Percentiles rank a stretch among this genome's conserved stretches.
Evolutionary conservation across 2,329 filamentous ascomycete genomes (phyloP).

Genomic region (Sarocladiaceae sp.): DNA sequence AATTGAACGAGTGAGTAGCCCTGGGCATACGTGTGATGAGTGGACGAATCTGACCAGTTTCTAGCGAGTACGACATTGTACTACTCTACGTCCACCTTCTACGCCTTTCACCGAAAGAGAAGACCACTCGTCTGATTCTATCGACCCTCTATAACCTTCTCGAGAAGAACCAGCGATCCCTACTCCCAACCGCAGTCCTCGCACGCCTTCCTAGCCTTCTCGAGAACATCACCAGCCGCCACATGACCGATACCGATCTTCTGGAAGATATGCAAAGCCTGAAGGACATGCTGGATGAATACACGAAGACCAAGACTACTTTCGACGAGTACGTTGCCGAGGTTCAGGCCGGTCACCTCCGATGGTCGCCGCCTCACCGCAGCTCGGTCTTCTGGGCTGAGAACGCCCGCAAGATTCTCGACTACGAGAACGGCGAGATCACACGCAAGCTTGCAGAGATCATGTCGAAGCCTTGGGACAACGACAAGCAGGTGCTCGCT

Average conservation of each 20-base stretch:
- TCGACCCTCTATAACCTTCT: slow-evolving; percentile 89
- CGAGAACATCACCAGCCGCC: slow-evolving; percentile 57
- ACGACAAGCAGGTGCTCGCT: slow-evolving; percentile 82
- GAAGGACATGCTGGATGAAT: slow-evolving; percentile 61
- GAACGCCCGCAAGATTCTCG: slow-evolving; percentile 82
- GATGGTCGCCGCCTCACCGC: slow-evolving; percentile 89
- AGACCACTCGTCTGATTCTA: slow-evolving; percentile 87
- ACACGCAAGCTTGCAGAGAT: slow-evolving; percentile 82
- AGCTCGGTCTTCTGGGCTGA: slow-evolving; percentile 87
- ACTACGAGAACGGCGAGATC: slow-evolving; percentile 75
- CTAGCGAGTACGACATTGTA: slow-evolving; percentile 87
- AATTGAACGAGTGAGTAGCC: slow-evolving; percentile 72
- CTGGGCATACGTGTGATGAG: not conserved
- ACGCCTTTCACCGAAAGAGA: slow-evolving; percentile 92
- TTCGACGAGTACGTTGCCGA: slow-evolving; percentile 89
- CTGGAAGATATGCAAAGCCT: slow-evolving; percentile 58
- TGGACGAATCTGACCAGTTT: slow-evolving; percentile 16
- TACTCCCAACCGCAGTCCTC: slow-evolving; percentile 81
- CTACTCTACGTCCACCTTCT: slow-evolving; percentile 89
- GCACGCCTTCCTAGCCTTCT: slow-evolving; percentile 72
- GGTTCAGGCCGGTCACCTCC: slow-evolving; percentile 78
- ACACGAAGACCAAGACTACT: slow-evolving; percentile 68
- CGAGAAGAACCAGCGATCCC: slow-evolving; percentile 61
- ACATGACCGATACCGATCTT: slow-evolving; percentile 61
- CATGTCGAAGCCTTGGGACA: slow-evolving; percentile 67